Evolutionary conservation across 768 basidiomycete genomes (phyloP).

Genomic region (Polyporus arcularius): DNA sequence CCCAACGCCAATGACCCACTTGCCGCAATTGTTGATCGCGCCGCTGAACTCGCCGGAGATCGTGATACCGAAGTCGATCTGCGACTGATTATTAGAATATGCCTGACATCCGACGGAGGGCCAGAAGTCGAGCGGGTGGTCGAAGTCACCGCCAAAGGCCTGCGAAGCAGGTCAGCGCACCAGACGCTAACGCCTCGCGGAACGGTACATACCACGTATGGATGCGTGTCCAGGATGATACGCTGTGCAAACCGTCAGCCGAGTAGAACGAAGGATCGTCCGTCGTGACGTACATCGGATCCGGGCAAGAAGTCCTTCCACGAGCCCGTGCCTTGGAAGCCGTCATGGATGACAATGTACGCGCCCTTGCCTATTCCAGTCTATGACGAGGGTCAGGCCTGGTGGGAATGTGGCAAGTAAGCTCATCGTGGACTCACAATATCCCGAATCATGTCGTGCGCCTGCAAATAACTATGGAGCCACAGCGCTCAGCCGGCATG

Average conservation of each 20-base stretch:
- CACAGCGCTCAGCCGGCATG: constrained; percentile 25
- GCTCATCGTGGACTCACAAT: constrained; percentile 58
- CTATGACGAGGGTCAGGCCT: constrained; percentile 1
- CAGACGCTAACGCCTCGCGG: not conserved
- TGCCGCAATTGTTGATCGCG: constrained; percentile 67
- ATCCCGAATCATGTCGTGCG: constrained; percentile 67
- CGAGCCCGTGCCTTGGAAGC: constrained; percentile 51
- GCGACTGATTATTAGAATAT: constrained; percentile 33
- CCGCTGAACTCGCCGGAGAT: constrained; percentile 77
- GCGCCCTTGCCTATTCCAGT: constrained; percentile 64
- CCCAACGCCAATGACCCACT: constrained; percentile 42
- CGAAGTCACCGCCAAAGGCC: constrained; percentile 29
- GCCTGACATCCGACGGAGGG: constrained; percentile 26
- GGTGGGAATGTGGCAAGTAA: not conserved
- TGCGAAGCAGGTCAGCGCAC: not conserved
- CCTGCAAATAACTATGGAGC: constrained; percentile 53
- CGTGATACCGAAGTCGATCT: constrained; percentile 64
- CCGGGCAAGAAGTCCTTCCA: constrained; percentile 45
- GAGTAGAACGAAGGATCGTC: not conserved
- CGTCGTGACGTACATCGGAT: constrained; percentile 33
- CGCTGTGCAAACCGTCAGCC: constrained; percentile 26
- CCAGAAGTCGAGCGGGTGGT: constrained; percentile 28
- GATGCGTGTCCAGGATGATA: constrained; percentile 52
- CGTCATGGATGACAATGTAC: constrained; percentile 57
- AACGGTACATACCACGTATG: constrained; percentile 40